Percentiles rank a stretch among this genome's conserved stretches.
Evolutionary conservation across 305 asterid species (phyloP).

Genomic region (Fraxinus albicans): DNA sequence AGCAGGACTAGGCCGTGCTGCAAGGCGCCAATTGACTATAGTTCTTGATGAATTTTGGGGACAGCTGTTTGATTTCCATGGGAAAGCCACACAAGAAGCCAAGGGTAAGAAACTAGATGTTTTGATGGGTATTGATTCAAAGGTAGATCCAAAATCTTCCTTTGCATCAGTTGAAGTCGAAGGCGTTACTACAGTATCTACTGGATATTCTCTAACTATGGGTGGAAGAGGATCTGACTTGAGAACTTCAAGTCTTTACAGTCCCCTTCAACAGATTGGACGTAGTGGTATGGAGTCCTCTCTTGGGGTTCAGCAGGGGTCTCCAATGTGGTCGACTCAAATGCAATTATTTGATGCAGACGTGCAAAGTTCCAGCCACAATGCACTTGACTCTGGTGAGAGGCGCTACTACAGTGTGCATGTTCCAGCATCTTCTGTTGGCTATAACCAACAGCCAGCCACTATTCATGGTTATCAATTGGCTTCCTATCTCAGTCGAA

Average conservation of each 20-base stretch:
- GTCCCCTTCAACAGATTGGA: slow-evolving; percentile 50
- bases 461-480: slow-evolving; percentile 77
- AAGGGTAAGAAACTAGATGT: slow-evolving; percentile 64
- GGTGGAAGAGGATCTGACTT: slow-evolving; percentile 59
- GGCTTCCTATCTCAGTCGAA: slow-evolving; percentile 53
- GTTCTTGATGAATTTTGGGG: slow-evolving; percentile 92
- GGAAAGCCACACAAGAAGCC: slow-evolving; percentile 70
- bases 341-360: slow-evolving; percentile 47
- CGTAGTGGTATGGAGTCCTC: slow-evolving; percentile 51
- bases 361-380: slow-evolving; percentile 39
- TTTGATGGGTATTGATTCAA: slow-evolving; percentile 65
- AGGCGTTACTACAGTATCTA: slow-evolving; percentile 40
- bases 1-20: slow-evolving; percentile 94
- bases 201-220: slow-evolving; percentile 49
- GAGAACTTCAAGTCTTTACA: slow-evolving; percentile 44
- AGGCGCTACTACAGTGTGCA: slow-evolving; percentile 81
- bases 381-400: slow-evolving; percentile 57
- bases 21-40: slow-evolving; percentile 73
- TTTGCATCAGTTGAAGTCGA: slow-evolving; percentile 54
- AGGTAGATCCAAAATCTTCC: slow-evolving; percentile 51
- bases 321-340: slow-evolving; percentile 52
- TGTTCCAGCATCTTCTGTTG: slow-evolving; percentile 60
- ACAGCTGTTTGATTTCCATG: slow-evolving; percentile 82
- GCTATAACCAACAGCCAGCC: slow-evolving; percentile 75
- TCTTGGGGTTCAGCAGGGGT: slow-evolving; percentile 52